Conservation (phyloP, 768 basidiomycete species). For the Strobilomyces confusus region DNA sequence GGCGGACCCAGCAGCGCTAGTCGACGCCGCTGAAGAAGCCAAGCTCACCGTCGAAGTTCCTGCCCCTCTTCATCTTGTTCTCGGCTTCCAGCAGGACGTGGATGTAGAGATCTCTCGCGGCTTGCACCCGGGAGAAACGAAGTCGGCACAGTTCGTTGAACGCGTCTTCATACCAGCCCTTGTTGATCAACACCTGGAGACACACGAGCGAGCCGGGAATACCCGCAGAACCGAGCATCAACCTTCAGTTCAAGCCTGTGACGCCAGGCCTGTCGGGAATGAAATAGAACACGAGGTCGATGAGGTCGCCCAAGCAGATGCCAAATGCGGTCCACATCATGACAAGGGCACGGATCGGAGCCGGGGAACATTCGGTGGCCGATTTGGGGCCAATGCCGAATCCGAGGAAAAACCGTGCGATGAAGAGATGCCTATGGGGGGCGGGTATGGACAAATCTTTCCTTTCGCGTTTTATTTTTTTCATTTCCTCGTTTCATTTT, state of each 20-base stretch:
- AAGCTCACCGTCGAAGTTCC: slow-evolving; percentile 28
- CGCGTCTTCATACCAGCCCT: slow-evolving; percentile 67
- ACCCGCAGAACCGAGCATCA: slow-evolving; percentile 74
- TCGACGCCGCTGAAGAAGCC: not conserved
- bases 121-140: slow-evolving; percentile 66
- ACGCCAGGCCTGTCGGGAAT: slow-evolving; percentile 45
- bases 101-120: slow-evolving; percentile 79
- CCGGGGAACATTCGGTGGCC: slow-evolving; percentile 72
- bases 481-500: too few species aligned
- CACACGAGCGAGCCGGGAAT: slow-evolving; percentile 45
- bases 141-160: slow-evolving; percentile 63
- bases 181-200: slow-evolving; percentile 57
- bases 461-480: too few species aligned
- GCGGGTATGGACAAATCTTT: too few species aligned
- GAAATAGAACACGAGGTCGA: slow-evolving; percentile 59
- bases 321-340: slow-evolving; percentile 94
- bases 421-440: slow-evolving; percentile 57
- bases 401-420: slow-evolving; percentile 50
- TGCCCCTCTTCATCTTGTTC: slow-evolving; percentile 49
- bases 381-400: slow-evolving; percentile 50
- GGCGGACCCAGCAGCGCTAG: not conserved
- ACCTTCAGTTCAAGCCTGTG: slow-evolving; percentile 72
- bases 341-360: slow-evolving; percentile 78
- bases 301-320: slow-evolving; percentile 67
- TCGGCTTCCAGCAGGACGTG: slow-evolving; percentile 69